These are phyloP conservation scores for Dendrobium catenatum DNA, from an alignment of 106 monocot species.

Conservation along the genomic window DNA sequence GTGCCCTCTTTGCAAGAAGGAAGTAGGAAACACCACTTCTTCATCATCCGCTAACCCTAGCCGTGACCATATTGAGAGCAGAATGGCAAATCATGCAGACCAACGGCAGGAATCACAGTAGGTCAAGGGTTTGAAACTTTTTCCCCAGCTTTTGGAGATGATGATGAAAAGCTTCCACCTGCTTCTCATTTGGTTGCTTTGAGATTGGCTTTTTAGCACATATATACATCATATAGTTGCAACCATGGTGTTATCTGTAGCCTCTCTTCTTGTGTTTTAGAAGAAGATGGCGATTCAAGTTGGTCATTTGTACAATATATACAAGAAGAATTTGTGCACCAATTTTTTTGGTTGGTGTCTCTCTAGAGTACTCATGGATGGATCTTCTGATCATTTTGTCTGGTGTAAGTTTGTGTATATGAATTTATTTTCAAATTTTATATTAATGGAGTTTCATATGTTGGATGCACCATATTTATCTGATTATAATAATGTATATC, in stretches of 20 bases:
- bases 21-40: conserved; percentile 9
- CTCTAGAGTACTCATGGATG: background rate
- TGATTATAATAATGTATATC: too few species aligned
- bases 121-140: background rate
- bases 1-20: conserved; percentile 26
- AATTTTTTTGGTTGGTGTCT: background rate
- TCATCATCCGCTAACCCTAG: background rate
- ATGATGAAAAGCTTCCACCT: background rate
- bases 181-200: background rate
- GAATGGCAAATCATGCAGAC: background rate
- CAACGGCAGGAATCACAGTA: background rate
- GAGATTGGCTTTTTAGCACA: too few species aligned
- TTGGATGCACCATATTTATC: background rate
- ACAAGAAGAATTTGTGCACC: background rate
- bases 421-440: background rate
- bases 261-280: conserved; percentile 2
- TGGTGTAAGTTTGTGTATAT: background rate
- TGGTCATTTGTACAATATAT: conserved; percentile 2
- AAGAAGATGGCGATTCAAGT: conserved; percentile 1
- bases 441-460: background rate
- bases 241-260: background rate
- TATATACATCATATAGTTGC: background rate
- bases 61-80: background rate
- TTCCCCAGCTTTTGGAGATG: background rate
- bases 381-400: background rate